Evolutionary conservation across 192 early-diverging fungal species (phyloP), one percentile per base, ranked within the genome.

Genomic region (Coemansia sp.): DNA sequence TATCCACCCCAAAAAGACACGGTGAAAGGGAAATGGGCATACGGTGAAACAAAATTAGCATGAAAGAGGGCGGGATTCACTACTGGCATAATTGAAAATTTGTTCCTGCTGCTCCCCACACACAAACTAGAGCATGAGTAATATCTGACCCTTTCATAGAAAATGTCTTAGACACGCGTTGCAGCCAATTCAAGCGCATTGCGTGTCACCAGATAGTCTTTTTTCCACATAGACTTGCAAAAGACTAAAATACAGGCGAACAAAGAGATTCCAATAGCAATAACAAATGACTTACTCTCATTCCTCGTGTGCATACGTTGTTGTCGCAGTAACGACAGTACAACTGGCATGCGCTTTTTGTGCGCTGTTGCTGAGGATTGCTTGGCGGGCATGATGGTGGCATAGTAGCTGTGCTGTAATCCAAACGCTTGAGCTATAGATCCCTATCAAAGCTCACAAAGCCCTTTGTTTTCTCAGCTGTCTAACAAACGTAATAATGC

Each of bases 261-360:
- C 44, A 45, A 12, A 45, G 13, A 15, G 9, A 45, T 45, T 50
- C 5, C n/a, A 50, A 16, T 50, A 18, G 16, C 6, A 18, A 54
- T 9, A 26, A 11, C 3, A 15, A 21, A 54, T 10, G 48, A 53
- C 85, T 80, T 85, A 88, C 89, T 69, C 87, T 88, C 91, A 92
- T 92, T n/a, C 90, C 91, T 47, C 90, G 83, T 12, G 74, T 71
- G 60, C 89, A 91, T 4, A 92, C 80, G 47, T 87, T 81, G 23
- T 84, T 84, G 43, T 85, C 61, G 71, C 90, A 92, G 65, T 89
- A 84, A 48, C 84, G 76, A 67, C 90, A 92, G 61, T 86, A 82
- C 59, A 92, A 77, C 49, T 84, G 75, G 64, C 87, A 92, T 10
- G 88, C 89, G 60, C 71, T 81, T 68, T 90, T 92, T 41, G 74